Evolutionary conservation across 139 green algal genomes (phyloP).

Genomic region (Tetraselmis striata): DNA sequence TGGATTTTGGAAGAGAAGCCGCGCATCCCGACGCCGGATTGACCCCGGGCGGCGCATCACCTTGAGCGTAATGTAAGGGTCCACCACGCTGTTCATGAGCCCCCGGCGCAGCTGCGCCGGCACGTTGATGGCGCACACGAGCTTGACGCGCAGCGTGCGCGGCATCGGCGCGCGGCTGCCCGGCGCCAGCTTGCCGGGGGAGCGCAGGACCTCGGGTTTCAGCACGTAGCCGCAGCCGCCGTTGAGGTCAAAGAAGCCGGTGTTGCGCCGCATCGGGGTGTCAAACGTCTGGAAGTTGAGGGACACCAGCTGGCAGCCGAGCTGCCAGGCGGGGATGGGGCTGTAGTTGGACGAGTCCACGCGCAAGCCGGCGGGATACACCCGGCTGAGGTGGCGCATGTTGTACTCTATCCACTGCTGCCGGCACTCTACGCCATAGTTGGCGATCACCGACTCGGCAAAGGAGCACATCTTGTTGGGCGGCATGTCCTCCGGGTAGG

Average conservation of each 20-base stretch:
- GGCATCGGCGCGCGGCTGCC: no score
- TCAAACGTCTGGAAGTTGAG: constrained; percentile 23
- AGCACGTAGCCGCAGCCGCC: constrained; percentile 20
- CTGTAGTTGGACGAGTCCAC: constrained; percentile 17
- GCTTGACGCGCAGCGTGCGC: background rate
- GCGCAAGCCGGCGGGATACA: constrained; percentile 11
- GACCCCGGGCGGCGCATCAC: no score
- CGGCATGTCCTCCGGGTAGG: background rate
- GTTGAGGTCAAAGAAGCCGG: constrained; percentile 13
- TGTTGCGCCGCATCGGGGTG: constrained; percentile 6
- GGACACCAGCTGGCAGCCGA: constrained; percentile 18
- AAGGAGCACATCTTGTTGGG: background rate
- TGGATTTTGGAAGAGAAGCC: no score
- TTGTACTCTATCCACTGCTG: constrained; percentile 12
- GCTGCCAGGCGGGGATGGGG: constrained; percentile 6
- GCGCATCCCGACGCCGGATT: no score
- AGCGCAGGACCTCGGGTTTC: constrained; percentile 11
- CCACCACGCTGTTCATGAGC: background rate
- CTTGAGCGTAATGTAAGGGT: background rate
- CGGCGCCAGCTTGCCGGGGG: background rate
- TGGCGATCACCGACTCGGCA: background rate
- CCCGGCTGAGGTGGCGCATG: constrained; percentile 3
- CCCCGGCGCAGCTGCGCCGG: background rate
- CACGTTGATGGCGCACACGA: background rate
- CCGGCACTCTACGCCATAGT: background rate